phyloP scores from a whole-genome alignment of 345 rosid species.

The Camelina neglecta region DNA sequence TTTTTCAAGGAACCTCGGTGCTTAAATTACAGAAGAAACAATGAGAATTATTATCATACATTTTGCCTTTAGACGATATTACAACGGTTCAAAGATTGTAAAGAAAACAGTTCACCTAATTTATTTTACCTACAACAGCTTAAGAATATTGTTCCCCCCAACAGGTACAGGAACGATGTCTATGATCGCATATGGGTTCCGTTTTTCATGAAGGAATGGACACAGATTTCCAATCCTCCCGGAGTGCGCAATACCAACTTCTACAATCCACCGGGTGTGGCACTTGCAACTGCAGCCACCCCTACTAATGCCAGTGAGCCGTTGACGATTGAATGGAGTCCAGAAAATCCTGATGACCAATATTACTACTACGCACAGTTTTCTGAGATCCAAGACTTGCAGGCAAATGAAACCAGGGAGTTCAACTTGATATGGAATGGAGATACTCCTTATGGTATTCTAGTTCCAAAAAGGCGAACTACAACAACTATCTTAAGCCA shows the following conservation, averaged over 20 bases:
- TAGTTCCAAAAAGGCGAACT: too few species aligned
- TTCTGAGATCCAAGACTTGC: constrained; percentile 37
- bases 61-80: too few species aligned
- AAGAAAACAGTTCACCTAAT: too few species aligned
- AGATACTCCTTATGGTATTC: not conserved
- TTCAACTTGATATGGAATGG: constrained; percentile 18
- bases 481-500: too few species aligned
- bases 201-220: not conserved
- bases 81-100: too few species aligned
- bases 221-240: constrained; percentile 10
- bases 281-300: constrained; percentile 17
- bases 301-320: constrained; percentile 37
- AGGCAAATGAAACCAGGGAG: constrained; percentile 29
- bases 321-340: not conserved
- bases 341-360: not conserved
- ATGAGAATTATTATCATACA: too few species aligned
- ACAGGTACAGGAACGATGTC: constrained; percentile 44
- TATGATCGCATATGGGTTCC: constrained; percentile 44
- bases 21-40: too few species aligned
- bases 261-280: not conserved
- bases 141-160: not conserved
- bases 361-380: constrained; percentile 15
- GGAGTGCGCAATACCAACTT: not conserved
- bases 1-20: too few species aligned
- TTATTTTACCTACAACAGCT: not conserved